Evolutionary conservation across 202 grass and related monocot species (phyloP).

Genomic region (Musa balbisiana): DNA sequence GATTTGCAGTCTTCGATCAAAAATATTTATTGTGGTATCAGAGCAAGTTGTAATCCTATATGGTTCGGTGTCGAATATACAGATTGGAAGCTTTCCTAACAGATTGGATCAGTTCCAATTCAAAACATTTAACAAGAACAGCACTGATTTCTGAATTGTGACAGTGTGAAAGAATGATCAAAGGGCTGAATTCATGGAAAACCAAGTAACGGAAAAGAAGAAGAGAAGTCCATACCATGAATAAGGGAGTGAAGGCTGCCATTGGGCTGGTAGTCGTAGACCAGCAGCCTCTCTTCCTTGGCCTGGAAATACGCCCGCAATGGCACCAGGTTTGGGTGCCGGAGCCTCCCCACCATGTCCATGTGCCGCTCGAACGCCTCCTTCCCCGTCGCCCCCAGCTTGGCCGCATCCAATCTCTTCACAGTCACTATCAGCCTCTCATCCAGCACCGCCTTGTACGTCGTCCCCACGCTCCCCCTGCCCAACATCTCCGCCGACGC

Average conservation of each 20-base stretch:
- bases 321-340: slow-evolving; percentile 76
- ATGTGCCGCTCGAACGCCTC: slow-evolving; percentile 87
- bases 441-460: slow-evolving; percentile 85
- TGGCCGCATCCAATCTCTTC: slow-evolving; percentile 65
- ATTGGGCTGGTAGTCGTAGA: slow-evolving; percentile 95
- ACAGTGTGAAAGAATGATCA: too few species aligned
- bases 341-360: slow-evolving; percentile 71
- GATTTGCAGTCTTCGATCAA: too few species aligned
- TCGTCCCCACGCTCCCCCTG: slow-evolving; percentile 71
- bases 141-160: too few species aligned
- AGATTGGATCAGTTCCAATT: too few species aligned
- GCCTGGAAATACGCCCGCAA: slow-evolving; percentile 85
- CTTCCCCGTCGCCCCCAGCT: slow-evolving; percentile 47
- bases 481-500: slow-evolving; percentile 88
- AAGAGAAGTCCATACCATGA: slow-evolving; percentile 40
- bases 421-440: slow-evolving; percentile 58
- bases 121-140: too few species aligned
- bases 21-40: too few species aligned
- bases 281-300: slow-evolving; percentile 91
- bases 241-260: slow-evolving; percentile 72
- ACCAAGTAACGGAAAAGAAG: too few species aligned
- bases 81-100: too few species aligned
- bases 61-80: too few species aligned
- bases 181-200: too few species aligned
- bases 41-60: too few species aligned